Percentiles rank a stretch among this genome's conserved stretches.
phyloP scores from a whole-genome alignment of 345 rosid species.

The Salix brachista region DNA sequence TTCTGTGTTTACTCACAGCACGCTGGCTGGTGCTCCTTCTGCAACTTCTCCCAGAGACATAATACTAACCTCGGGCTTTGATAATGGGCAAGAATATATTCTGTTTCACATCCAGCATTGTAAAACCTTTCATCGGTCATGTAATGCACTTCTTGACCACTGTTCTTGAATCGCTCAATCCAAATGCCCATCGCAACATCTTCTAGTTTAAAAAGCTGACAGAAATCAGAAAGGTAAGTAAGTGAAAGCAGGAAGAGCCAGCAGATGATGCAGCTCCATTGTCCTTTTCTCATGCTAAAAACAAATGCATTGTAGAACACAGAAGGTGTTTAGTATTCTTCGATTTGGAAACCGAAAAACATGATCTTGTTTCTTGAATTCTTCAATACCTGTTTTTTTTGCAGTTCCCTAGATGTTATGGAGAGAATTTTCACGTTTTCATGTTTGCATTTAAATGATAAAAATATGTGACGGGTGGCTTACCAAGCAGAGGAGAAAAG shows the following conservation, averaged over 20 bases:
- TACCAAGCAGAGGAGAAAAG: not conserved
- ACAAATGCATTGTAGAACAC: too few species aligned
- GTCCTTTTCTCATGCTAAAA: too few species aligned
- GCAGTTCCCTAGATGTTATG: too few species aligned
- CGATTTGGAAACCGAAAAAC: too few species aligned
- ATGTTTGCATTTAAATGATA: too few species aligned
- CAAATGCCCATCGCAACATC: constrained; percentile 97
- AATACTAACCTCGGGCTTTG: constrained; percentile 71
- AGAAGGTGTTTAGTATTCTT: too few species aligned
- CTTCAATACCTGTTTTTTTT: too few species aligned
- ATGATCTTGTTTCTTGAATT: too few species aligned
- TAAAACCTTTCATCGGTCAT: constrained; percentile 61
- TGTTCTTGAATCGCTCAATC: constrained; percentile 62
- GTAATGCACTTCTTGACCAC: constrained; percentile 54
- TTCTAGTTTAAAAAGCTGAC: constrained; percentile 83
- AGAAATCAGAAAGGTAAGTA: not conserved
- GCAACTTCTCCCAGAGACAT: constrained; percentile 90
- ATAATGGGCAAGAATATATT: constrained; percentile 82
- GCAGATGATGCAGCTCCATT: too few species aligned
- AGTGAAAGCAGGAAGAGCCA: too few species aligned
- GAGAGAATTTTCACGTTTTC: too few species aligned
- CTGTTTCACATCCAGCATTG: constrained; percentile 65
- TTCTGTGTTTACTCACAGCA: constrained; percentile 58
- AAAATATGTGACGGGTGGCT: not conserved
- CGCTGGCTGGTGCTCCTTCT: constrained; percentile 52